A percentile compares a stretch with the other conserved stretches of the same genome.
Evolutionary conservation across 176 grass and related monocot species (phyloP).

Genomic region (Lolium multiflorum): DNA sequence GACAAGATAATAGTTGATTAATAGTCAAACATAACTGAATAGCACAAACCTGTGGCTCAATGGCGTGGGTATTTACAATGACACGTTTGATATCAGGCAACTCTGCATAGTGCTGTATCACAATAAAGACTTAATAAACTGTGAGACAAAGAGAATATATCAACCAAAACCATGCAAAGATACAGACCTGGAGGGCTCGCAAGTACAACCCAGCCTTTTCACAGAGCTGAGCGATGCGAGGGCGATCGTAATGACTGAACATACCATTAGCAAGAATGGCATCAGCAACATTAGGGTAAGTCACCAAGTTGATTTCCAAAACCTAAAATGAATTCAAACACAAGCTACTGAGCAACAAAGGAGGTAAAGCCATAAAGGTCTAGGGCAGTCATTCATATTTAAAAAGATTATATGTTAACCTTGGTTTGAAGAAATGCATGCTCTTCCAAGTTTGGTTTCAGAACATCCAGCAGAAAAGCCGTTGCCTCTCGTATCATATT

Average conservation of each 20-base stretch:
- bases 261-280: constrained; percentile 98
- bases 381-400: not conserved
- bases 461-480: constrained; percentile 92
- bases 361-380: not conserved
- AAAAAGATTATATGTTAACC: constrained; percentile 50
- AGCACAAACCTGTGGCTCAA: constrained; percentile 89
- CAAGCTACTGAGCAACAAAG: constrained; percentile 15
- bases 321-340: constrained; percentile 66
- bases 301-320: constrained; percentile 98
- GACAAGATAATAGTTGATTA: not conserved
- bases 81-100: constrained; percentile 94
- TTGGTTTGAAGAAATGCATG: constrained; percentile 98
- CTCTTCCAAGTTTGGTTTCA: constrained; percentile 95
- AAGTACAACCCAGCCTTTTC: constrained; percentile 96
- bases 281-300: constrained; percentile 98
- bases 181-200: constrained; percentile 87
- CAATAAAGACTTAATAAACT: constrained; percentile 40
- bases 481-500: constrained; percentile 97
- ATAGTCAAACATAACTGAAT: constrained; percentile 18
- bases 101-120: constrained; percentile 90
- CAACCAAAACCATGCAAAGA: constrained; percentile 27
- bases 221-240: constrained; percentile 96
- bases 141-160: not conserved
- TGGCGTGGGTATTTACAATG: constrained; percentile 98
- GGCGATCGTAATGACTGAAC: constrained; percentile 98